These are phyloP conservation scores for Cicer cuneatum DNA, from an alignment of 306 rosid genomes.

Conservation along the genomic window DNA sequence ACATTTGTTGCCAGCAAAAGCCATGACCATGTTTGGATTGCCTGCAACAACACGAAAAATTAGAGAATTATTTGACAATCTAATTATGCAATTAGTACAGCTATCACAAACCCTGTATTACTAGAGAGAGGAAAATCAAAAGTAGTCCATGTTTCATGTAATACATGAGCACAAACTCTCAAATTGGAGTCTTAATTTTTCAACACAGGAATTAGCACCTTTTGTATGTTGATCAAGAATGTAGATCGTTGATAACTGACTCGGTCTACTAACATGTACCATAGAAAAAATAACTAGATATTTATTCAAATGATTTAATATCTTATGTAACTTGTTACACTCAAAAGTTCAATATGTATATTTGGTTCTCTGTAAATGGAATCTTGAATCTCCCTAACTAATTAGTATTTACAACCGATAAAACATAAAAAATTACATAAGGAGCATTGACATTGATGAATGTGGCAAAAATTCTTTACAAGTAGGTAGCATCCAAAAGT, in stretches of 20 bases:
- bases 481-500: conserved; percentile 2
- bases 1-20: conserved; percentile 68
- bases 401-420: conserved; percentile 1
- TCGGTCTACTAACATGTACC: conserved; percentile 6
- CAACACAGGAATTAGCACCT: conserved; percentile 9
- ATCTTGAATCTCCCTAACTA: conserved; percentile 5
- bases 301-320: conserved; percentile 28
- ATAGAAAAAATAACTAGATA: not conserved
- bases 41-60: conserved; percentile 52
- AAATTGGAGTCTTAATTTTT: not conserved
- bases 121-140: conserved; percentile 28
- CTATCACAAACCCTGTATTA: conserved; percentile 10
- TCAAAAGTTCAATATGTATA: conserved; percentile 13
- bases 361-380: conserved; percentile 14
- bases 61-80: conserved; percentile 30
- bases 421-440: not conserved
- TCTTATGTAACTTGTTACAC: conserved; percentile 27
- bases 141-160: conserved; percentile 2
- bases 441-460: conserved; percentile 13
- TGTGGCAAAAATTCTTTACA: conserved; percentile 9
- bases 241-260: conserved; percentile 1
- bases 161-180: conserved; percentile 18
- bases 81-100: conserved; percentile 34
- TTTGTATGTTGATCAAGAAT: conserved; percentile 13
- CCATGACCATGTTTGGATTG: conserved; percentile 68